Evolutionary conservation across 805 yeast genomes (phyloP).

Genomic region (Schizosaccharomyces osmophilus): DNA sequence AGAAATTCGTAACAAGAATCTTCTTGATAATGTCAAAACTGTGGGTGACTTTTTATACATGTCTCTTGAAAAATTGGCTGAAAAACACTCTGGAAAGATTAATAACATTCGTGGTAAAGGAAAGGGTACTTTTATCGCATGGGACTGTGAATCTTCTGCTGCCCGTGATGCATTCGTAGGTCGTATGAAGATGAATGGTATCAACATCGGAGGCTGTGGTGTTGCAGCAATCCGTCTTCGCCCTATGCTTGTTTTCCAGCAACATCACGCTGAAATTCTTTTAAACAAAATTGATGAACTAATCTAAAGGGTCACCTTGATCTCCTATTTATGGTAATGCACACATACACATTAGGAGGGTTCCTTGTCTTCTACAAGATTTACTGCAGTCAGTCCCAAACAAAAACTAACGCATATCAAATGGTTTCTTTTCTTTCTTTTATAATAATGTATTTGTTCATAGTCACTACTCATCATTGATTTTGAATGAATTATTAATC

Average conservation of each 20-base stretch:
- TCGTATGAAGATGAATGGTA: slow-evolving; percentile 38
- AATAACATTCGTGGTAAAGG: slow-evolving; percentile 45
- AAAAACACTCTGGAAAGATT: slow-evolving; percentile 27
- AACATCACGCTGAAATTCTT: slow-evolving; percentile 1
- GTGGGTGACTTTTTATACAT: slow-evolving; percentile 45
- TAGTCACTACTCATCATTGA: no score
- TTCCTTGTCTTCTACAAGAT: background rate
- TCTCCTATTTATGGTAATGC: background rate
- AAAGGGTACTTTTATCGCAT: slow-evolving; percentile 64
- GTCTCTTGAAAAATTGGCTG: slow-evolving; percentile 27
- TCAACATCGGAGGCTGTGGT: slow-evolving; percentile 72
- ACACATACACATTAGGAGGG: background rate
- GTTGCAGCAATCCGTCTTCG: slow-evolving; percentile 10
- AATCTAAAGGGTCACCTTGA: background rate
- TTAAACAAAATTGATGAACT: background rate
- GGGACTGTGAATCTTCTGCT: slow-evolving; percentile 32
- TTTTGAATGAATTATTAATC: no score
- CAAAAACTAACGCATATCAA: no score
- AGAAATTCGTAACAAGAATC: slow-evolving; percentile 36
- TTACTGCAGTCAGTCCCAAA: background rate
- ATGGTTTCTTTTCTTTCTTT: no score
- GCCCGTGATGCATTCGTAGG: slow-evolving; percentile 36
- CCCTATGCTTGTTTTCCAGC: slow-evolving; percentile 1
- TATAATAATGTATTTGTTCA: no score
- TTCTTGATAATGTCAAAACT: slow-evolving; percentile 28